These are phyloP conservation scores for Pinus albicaulis DNA, from an alignment of 75 land plant genomes.

Conservation along the genomic window DNA sequence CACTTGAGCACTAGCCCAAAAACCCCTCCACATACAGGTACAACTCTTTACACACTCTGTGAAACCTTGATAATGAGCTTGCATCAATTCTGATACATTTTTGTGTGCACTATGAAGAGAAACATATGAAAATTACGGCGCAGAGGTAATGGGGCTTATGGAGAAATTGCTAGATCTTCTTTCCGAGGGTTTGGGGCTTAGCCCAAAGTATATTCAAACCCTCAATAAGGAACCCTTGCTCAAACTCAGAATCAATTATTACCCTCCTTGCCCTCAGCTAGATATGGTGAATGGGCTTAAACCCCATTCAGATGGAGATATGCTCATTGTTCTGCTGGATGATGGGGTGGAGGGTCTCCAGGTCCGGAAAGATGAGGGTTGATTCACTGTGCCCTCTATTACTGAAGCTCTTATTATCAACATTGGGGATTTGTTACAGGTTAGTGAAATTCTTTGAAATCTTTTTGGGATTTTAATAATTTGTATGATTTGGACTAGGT, in stretches of 20 bases:
- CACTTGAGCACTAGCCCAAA: too few relatives aligned
- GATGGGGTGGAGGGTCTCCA: slow-evolving; percentile 55
- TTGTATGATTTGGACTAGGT: too few relatives aligned
- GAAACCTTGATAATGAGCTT: background rate
- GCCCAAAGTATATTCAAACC: background rate
- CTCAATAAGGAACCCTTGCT: background rate
- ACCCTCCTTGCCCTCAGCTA: slow-evolving; percentile 59
- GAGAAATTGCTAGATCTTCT: background rate
- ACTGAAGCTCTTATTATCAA: slow-evolving; percentile 24
- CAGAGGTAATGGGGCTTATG: background rate
- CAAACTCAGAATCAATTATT: slow-evolving; percentile 11
- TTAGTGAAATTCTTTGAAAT: background rate
- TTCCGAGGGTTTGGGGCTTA: background rate
- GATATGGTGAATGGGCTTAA: slow-evolving; percentile 33
- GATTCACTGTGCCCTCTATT: slow-evolving; percentile 24
- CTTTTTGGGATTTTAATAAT: background rate
- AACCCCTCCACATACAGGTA: too few relatives aligned
- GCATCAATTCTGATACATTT: background rate
- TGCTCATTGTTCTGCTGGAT: slow-evolving; percentile 46
- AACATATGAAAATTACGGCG: background rate
- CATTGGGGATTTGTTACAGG: slow-evolving; percentile 30
- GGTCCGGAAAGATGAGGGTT: slow-evolving; percentile 26
- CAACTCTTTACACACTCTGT: too few relatives aligned
- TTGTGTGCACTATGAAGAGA: background rate
- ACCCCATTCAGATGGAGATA: slow-evolving; percentile 43